Percentiles rank a stretch among this genome's conserved stretches.
Conservation (phyloP, 805 yeast genomes). For the Yarrowia osloensis region DNA sequence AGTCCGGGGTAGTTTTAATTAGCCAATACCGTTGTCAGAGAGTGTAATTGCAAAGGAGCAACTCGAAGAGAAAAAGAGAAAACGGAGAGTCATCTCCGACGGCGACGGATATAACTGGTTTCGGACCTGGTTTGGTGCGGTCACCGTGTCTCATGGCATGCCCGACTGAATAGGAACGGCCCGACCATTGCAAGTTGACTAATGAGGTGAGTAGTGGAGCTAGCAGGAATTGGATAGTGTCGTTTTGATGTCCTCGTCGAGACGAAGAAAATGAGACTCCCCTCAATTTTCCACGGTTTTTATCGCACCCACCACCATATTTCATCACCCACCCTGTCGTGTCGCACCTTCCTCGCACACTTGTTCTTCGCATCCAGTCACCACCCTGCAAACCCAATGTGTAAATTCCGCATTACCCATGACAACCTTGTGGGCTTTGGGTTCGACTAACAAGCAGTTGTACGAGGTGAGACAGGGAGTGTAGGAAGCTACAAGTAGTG, state of each 20-base stretch:
- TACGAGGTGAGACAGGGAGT: slow-evolving; percentile 9
- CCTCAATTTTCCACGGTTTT: too few species aligned
- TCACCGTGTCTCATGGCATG: too few species aligned
- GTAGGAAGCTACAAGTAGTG: neutral
- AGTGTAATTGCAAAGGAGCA: neutral
- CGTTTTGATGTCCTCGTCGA: too few species aligned
- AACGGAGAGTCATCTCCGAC: neutral
- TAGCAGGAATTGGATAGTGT: neutral
- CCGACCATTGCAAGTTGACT: too few species aligned
- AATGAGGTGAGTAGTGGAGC: neutral
- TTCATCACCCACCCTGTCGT: neutral
- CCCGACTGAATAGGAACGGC: too few species aligned
- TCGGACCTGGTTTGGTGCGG: neutral
- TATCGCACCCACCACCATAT: too few species aligned
- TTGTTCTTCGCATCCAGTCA: neutral
- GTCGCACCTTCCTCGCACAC: too few species aligned
- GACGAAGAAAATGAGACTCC: too few species aligned
- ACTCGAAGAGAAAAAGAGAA: neutral
- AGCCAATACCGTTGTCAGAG: slow-evolving; percentile 1
- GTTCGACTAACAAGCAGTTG: neutral
- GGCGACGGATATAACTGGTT: neutral
- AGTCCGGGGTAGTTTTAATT: slow-evolving; percentile 8
- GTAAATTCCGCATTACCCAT: slow-evolving; percentile 19
- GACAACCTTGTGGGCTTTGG: neutral
- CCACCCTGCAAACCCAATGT: slow-evolving; percentile 4